A percentile compares a stretch with the other conserved stretches of the same genome.
These are phyloP conservation scores for Albugo candida DNA, from an alignment of 352 stramenopile species.

Conservation along the genomic window DNA sequence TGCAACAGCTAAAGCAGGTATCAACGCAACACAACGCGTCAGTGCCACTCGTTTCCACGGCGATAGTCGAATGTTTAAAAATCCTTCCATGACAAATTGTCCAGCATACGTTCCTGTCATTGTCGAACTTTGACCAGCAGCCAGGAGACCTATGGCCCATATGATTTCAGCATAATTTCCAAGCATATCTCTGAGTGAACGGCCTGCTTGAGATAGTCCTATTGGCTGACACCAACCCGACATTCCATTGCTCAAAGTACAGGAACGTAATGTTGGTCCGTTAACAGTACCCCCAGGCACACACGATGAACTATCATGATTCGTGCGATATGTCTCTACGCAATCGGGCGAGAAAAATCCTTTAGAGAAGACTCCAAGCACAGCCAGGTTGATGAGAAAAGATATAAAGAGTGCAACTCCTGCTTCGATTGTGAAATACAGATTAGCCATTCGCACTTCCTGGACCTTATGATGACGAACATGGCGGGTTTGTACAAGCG, in stretches of 20 bases:
- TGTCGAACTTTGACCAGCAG: conserved; percentile 86
- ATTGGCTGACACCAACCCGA: conserved; percentile 72
- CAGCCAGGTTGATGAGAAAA: conserved; percentile 90
- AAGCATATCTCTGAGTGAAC: conserved; percentile 64
- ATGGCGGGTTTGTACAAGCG: conserved; percentile 56
- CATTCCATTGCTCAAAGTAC: conserved; percentile 30
- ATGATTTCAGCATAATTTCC: conserved; percentile 70
- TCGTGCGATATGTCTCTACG: conserved; percentile 16
- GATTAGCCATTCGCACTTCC: conserved; percentile 75
- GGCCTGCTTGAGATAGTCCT: conserved; percentile 66
- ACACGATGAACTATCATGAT: conserved; percentile 52
- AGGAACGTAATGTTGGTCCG: conserved; percentile 26
- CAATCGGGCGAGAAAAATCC: conserved; percentile 80
- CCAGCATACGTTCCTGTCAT: conserved; percentile 95
- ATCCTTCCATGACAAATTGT: conserved; percentile 95
- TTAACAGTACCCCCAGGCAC: conserved; percentile 29
- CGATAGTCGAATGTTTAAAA: conserved; percentile 82
- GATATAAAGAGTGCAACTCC: conserved; percentile 81
- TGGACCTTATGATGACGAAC: conserved; percentile 31
- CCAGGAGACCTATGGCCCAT: conserved; percentile 88
- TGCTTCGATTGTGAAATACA: conserved; percentile 89
- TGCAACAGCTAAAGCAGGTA: conserved; percentile 71
- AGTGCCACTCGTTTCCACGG: conserved; percentile 41
- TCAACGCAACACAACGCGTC: conserved; percentile 84
- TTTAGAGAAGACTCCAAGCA: conserved; percentile 84